Percentiles rank a stretch among this genome's conserved stretches.
Evolutionary conservation across 1,139 yeast genomes (phyloP).

Genomic region (Suhomyces panamericanus): DNA sequence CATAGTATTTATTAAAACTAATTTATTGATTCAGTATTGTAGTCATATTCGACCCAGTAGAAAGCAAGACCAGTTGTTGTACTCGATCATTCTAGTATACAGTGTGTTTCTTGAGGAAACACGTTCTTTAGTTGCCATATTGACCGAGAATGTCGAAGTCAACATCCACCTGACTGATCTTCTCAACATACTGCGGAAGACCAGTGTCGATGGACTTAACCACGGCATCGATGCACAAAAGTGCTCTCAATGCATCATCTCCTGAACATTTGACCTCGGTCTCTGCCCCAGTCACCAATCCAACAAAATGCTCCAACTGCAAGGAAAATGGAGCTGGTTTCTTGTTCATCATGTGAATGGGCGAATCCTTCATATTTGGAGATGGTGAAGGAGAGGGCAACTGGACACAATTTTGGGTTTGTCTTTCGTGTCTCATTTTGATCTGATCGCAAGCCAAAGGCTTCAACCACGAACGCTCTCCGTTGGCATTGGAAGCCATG

Average conservation of each 20-base stretch:
- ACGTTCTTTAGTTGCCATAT: background rate
- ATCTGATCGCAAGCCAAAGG: conserved; percentile 31
- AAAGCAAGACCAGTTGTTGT: too few species aligned
- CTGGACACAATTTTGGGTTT: conserved; percentile 7
- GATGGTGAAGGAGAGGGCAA: conserved; percentile 30
- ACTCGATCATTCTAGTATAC: background rate
- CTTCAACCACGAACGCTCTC: conserved; percentile 33
- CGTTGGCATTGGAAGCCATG: conserved; percentile 13
- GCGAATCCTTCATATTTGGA: conserved; percentile 25
- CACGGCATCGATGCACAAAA: conserved; percentile 44
- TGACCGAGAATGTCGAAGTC: conserved; percentile 14
- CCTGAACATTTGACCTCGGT: conserved; percentile 37
- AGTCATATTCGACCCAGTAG: background rate
- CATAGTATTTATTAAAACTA: conserved; percentile 10
- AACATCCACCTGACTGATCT: conserved; percentile 23
- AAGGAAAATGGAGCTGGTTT: conserved; percentile 41
- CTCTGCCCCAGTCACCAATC: conserved; percentile 36
- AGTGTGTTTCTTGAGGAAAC: background rate
- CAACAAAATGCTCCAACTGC: conserved; percentile 41
- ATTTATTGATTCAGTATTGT: background rate
- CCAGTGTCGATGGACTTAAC: conserved; percentile 37
- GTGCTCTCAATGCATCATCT: conserved; percentile 42
- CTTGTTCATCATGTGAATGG: conserved; percentile 16
- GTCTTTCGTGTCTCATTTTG: conserved; percentile 20
- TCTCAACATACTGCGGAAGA: conserved; percentile 33